Percentiles rank a stretch among this genome's conserved stretches.
phyloP scores from a whole-genome alignment of 208 protist species.

The Acanthamoeba lenticulata region DNA sequence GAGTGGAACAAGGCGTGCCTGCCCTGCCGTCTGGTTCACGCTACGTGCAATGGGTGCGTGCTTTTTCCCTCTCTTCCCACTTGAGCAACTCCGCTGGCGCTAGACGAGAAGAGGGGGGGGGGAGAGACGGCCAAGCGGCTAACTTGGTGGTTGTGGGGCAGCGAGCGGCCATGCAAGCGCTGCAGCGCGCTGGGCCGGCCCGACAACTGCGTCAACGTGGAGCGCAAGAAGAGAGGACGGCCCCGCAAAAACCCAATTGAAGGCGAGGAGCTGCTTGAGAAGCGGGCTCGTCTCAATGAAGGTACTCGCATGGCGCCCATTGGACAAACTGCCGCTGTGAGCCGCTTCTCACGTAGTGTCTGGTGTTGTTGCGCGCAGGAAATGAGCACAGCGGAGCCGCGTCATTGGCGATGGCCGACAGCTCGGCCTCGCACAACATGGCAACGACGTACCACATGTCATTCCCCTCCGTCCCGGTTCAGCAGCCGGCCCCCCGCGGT shows the following conservation, averaged over 20 bases:
- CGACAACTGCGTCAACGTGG: not conserved
- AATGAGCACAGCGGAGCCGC: too few relatives aligned
- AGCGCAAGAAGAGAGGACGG: conserved; percentile 19
- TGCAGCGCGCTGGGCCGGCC: conserved; percentile 1
- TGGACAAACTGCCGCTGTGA: too few relatives aligned
- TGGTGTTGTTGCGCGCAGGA: too few relatives aligned
- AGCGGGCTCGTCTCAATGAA: not conserved
- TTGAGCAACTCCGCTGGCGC: not conserved
- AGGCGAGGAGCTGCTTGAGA: conserved; percentile 10
- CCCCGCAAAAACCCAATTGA: not conserved
- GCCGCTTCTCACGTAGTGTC: too few relatives aligned
- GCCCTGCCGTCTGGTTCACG: not conserved
- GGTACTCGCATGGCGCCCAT: too few relatives aligned
- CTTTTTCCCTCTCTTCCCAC: not conserved
- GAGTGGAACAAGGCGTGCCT: conserved; percentile 27
- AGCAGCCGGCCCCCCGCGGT: not conserved
- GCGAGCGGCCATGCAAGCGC: conserved; percentile 8
- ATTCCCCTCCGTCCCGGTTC: not conserved
- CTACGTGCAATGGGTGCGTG: not conserved
- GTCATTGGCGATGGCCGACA: not conserved
- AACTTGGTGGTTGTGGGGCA: too few relatives aligned
- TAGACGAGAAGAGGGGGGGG: too few relatives aligned
- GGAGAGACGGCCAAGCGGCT: too few relatives aligned
- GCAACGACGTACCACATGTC: not conserved
- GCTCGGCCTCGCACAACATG: not conserved